phyloP scores from a whole-genome alignment of 352 stramenopile genomes.

The Phytopythium ostracodes region DNA sequence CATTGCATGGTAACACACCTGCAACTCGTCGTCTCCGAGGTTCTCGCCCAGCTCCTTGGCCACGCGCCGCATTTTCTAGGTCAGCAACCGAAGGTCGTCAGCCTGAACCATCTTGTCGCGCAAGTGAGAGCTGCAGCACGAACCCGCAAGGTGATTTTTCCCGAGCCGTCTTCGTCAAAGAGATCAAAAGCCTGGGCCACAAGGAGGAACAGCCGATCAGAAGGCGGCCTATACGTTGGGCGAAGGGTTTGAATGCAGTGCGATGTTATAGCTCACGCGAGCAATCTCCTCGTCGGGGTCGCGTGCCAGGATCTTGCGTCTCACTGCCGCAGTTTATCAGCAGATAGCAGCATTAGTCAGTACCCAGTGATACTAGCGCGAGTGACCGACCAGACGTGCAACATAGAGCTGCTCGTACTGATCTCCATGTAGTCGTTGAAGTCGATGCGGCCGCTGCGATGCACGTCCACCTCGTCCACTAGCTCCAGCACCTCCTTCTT shows the following conservation, averaged over 20 bases:
- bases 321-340: conserved; percentile 34
- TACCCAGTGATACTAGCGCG: not conserved
- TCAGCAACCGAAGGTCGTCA: not conserved
- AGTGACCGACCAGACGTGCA: too few relatives aligned
- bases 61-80: conserved; percentile 90
- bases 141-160: conserved; percentile 84
- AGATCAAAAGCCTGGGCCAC: conserved; percentile 82
- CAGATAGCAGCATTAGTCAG: conserved; percentile 3
- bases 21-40: conserved; percentile 88
- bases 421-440: conserved; percentile 92
- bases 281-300: conserved; percentile 92
- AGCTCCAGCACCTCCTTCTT: conserved; percentile 88
- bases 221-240: not conserved
- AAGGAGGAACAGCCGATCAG: not conserved
- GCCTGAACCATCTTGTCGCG: not conserved
- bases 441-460: conserved; percentile 79
- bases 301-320: conserved; percentile 72
- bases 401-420: conserved; percentile 35
- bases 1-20: conserved; percentile 29
- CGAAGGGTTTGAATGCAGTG: too few relatives aligned
- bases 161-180: conserved; percentile 92
- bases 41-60: conserved; percentile 92
- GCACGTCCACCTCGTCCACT: conserved; percentile 88
- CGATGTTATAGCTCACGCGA: conserved; percentile 38
- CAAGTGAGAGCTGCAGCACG: not conserved